phyloP scores from a whole-genome alignment of 495 filamentous ascomycete genomes.

The Neurospora sp. region DNA sequence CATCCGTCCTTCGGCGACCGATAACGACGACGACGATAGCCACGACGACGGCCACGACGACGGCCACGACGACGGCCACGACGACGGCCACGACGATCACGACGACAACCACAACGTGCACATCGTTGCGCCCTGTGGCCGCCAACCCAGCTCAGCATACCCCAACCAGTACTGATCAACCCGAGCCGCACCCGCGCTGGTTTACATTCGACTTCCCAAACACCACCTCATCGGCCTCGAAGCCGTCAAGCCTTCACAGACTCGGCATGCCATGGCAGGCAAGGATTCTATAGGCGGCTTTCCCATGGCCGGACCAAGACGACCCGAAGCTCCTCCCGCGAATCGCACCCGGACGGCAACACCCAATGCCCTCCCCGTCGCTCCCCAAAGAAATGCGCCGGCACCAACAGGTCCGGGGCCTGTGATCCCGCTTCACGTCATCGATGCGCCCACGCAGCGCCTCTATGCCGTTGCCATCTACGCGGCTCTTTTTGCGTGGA shows the following conservation, averaged over 20 bases:
- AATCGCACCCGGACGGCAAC: slow-evolving; percentile 4
- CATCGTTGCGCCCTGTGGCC: background rate
- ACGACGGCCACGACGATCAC: background rate
- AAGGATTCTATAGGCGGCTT: slow-evolving; percentile 32
- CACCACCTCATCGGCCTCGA: background rate
- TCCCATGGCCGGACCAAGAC: slow-evolving; percentile 19
- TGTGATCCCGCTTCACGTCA: slow-evolving; percentile 59
- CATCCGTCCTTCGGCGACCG: background rate
- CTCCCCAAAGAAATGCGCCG: slow-evolving; percentile 22
- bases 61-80: background rate
- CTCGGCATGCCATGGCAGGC: slow-evolving; percentile 39
- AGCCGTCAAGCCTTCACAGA: slow-evolving; percentile 5
- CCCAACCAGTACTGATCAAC: background rate
- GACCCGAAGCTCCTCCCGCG: slow-evolving; percentile 5
- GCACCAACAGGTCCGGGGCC: slow-evolving; percentile 33
- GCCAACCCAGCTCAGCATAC: background rate
- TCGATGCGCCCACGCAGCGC: slow-evolving; percentile 84
- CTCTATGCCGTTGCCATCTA: slow-evolving; percentile 76
- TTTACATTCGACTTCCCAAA: slow-evolving; percentile 1
- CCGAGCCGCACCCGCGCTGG: background rate
- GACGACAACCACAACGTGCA: background rate
- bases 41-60: background rate
- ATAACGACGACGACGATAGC: background rate
- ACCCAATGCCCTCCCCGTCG: slow-evolving; percentile 22
- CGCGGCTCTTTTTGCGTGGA: slow-evolving; percentile 60